These are phyloP conservation scores for Hordeum marinum DNA, from an alignment of 176 grass and related monocot species.

Conservation along the genomic window DNA sequence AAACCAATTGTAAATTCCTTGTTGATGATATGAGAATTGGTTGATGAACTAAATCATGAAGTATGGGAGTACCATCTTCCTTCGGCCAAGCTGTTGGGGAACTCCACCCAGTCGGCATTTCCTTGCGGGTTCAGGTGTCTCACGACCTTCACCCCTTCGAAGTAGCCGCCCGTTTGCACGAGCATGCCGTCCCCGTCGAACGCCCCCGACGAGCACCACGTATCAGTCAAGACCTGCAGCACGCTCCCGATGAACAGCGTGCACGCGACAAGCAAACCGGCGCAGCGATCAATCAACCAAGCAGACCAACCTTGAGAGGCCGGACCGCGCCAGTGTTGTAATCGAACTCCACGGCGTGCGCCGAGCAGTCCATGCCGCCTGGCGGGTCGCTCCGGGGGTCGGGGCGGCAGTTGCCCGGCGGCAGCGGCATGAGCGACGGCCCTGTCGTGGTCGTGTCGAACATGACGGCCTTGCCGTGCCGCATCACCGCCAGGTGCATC, in stretches of 20 bases:
- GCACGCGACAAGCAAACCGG: not conserved
- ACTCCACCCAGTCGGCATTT: constrained; percentile 48
- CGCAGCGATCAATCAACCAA: not conserved
- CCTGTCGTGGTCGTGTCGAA: constrained; percentile 54
- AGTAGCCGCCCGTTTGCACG: constrained; percentile 60
- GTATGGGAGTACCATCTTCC: constrained; percentile 58
- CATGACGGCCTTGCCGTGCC: constrained; percentile 48
- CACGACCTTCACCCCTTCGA: constrained; percentile 40
- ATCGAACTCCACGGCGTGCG: constrained; percentile 59
- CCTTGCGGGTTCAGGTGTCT: constrained; percentile 24
- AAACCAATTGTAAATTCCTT: not conserved
- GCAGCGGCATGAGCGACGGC: constrained; percentile 30
- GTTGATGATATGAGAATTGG: not conserved
- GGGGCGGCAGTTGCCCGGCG: constrained; percentile 42
- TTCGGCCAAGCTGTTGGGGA: constrained; percentile 34
- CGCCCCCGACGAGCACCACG: constrained; percentile 67
- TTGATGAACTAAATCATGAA: too few relatives aligned
- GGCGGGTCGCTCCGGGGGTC: constrained; percentile 24
- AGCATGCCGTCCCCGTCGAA: constrained; percentile 54
- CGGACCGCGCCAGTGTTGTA: constrained; percentile 37
- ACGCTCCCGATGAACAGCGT: not conserved
- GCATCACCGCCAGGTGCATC: constrained; percentile 56
- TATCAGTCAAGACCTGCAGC: constrained; percentile 35
- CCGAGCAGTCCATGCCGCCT: constrained; percentile 51
- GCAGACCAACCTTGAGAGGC: constrained; percentile 40